Evolutionary conservation across 2,329 filamentous ascomycete genomes (phyloP).

Genomic region (Trichoderma atrobrunneum): DNA sequence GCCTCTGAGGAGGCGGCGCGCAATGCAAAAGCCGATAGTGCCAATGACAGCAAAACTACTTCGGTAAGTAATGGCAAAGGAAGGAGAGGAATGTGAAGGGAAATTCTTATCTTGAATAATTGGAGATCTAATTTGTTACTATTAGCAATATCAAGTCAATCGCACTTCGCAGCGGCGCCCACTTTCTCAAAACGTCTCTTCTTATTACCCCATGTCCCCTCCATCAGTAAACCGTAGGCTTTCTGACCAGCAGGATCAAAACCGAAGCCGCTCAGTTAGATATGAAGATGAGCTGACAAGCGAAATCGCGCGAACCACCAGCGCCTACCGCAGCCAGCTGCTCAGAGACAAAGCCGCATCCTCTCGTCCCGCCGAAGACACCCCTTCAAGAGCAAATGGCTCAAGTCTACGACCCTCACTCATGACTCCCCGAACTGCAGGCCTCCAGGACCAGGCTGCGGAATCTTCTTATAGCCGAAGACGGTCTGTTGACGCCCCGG

Average conservation of each 20-base stretch:
- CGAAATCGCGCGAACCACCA: slow-evolving; percentile 41
- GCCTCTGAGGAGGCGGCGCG: slow-evolving; percentile 51
- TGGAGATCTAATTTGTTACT: neutral
- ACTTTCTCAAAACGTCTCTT: slow-evolving; percentile 50
- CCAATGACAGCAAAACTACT: slow-evolving; percentile 36
- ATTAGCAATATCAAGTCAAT: slow-evolving; percentile 45
- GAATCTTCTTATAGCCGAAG: slow-evolving; percentile 34
- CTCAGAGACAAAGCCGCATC: slow-evolving; percentile 35
- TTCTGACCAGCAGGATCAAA: slow-evolving; percentile 55
- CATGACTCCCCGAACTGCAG: slow-evolving; percentile 48
- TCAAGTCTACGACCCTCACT: slow-evolving; percentile 43
- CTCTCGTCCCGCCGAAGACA: slow-evolving; percentile 38
- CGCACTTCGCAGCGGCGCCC: slow-evolving; percentile 51
- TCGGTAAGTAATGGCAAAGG: slow-evolving; percentile 19
- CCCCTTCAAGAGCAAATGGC: slow-evolving; percentile 33
- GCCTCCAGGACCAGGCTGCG: slow-evolving; percentile 43
- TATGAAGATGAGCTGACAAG: slow-evolving; percentile 46
- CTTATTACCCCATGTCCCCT: slow-evolving; percentile 49
- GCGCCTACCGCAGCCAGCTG: slow-evolving; percentile 45
- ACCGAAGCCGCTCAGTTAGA: slow-evolving; percentile 27
- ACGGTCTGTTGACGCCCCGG: slow-evolving; percentile 46
- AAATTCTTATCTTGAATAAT: neutral
- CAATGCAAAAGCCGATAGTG: slow-evolving; percentile 36
- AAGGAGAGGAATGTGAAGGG: no score
- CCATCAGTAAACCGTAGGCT: slow-evolving; percentile 51